Evolutionary conservation across 2,329 filamentous ascomycete species (phyloP).

Genomic region (Pseudocercospora fijiensis): DNA sequence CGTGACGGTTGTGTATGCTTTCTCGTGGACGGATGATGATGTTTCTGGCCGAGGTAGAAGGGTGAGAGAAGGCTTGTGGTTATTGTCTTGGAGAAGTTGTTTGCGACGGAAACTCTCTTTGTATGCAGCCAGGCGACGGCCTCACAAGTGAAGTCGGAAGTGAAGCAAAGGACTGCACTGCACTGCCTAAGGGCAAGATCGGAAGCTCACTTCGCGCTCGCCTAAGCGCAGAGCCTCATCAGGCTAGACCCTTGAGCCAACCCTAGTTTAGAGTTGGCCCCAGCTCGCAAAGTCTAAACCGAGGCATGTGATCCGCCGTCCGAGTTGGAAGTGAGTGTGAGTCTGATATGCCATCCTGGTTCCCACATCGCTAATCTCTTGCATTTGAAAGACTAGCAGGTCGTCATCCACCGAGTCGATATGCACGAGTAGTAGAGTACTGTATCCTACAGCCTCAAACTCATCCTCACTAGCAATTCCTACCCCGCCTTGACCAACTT

Average conservation of each 20-base stretch:
- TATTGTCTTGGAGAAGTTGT: not conserved
- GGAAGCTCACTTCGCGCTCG: not conserved
- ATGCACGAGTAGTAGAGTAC: not conserved
- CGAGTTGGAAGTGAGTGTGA: not conserved
- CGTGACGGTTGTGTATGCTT: constrained; percentile 14
- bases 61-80: not conserved
- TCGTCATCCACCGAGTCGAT: not conserved
- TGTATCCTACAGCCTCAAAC: not conserved
- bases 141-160: not conserved
- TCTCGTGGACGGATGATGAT: constrained; percentile 11
- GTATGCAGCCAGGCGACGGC: not conserved
- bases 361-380: not conserved
- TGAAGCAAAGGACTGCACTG: not conserved
- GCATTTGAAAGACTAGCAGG: not conserved
- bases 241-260: not conserved
- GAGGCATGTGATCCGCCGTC: constrained; percentile 6
- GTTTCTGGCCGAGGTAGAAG: not conserved
- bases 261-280: not conserved
- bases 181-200: not conserved
- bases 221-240: not conserved
- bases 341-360: constrained; percentile 1
- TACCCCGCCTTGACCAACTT: constrained; percentile 6
- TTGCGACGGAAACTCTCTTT: not conserved
- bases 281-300: not conserved
- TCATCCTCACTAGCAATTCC: not conserved